These are phyloP conservation scores for Colletotrichum sp. DNA, from an alignment of 2,329 filamentous ascomycete genomes.

Conservation along the genomic window DNA sequence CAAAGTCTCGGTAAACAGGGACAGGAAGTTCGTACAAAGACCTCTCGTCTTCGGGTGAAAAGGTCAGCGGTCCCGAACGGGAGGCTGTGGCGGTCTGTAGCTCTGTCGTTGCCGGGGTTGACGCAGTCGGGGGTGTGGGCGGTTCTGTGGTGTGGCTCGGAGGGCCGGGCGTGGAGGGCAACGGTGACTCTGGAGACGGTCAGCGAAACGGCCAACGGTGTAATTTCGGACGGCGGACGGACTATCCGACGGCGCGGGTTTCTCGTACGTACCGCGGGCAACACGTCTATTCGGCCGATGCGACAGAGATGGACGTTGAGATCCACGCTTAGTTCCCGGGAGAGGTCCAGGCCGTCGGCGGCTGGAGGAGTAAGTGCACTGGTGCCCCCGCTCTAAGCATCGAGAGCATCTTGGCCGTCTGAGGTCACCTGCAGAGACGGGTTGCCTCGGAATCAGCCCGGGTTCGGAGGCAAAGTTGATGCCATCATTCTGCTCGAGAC, in stretches of 20 bases:
- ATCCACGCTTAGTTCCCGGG: background rate
- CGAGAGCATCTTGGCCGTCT: background rate
- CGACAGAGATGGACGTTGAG: background rate
- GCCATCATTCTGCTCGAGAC: background rate
- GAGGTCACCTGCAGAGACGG: background rate
- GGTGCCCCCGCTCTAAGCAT: background rate
- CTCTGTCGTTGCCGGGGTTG: background rate
- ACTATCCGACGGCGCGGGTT: background rate
- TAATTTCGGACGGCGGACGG: background rate
- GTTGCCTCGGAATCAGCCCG: background rate
- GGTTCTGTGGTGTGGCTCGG: background rate
- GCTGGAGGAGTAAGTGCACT: conserved; percentile 14
- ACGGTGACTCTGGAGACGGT: background rate
- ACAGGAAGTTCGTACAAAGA: background rate
- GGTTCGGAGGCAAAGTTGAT: background rate
- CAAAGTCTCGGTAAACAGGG: accelerated
- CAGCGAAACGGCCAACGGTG: background rate
- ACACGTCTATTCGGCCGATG: background rate
- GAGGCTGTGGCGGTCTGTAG: background rate
- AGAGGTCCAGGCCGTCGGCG: conserved; percentile 19
- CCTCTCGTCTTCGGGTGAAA: background rate
- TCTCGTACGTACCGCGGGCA: background rate
- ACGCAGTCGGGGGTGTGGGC: background rate
- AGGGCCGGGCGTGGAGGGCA: background rate
- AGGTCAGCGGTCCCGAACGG: background rate